A percentile compares a stretch with the other conserved stretches of the same genome.
phyloP scores from a whole-genome alignment of 106 monocot species.

The Platanthera guangdongensis region DNA sequence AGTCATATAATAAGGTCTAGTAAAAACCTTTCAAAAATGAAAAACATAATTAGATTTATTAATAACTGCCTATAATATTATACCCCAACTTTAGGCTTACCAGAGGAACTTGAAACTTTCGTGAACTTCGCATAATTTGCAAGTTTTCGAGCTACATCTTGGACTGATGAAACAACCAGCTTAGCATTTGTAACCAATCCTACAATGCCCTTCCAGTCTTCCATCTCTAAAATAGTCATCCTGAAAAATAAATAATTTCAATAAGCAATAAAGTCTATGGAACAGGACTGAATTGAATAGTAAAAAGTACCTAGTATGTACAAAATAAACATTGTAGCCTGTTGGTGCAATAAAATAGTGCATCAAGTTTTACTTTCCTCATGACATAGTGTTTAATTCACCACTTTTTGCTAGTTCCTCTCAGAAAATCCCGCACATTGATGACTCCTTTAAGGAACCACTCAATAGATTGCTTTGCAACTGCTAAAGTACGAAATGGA shows the following conservation, averaged over 20 bases:
- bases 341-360: background rate
- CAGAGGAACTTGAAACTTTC: conserved; percentile 21
- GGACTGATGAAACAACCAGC: conserved; percentile 67
- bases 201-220: conserved; percentile 71
- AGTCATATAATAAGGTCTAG: background rate
- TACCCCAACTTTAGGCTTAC: conserved; percentile 16
- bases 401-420: background rate
- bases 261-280: background rate
- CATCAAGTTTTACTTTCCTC: background rate
- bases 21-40: background rate
- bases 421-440: background rate
- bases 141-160: conserved; percentile 81
- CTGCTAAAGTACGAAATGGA: background rate
- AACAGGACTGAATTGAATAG: background rate
- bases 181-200: conserved; percentile 88
- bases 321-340: background rate
- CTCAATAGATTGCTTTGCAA: background rate
- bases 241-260: conserved; percentile 26
- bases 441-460: background rate
- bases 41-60: background rate
- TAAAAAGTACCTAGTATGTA: background rate
- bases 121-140: conserved; percentile 48
- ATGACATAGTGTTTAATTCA: background rate
- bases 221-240: conserved; percentile 59
- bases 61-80: background rate